Percentiles rank a stretch among this genome's conserved stretches.
These are phyloP conservation scores for Vitis vinifera DNA, from an alignment of 164 flowering plant species.

Conservation along the genomic window ASM3070453v1 NC_081812.1:1680001-1680500, in stretches of 20 bases:
- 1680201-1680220: neutral
- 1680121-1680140: too few relatives aligned
- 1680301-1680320: too few relatives aligned
- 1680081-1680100: too few relatives aligned
- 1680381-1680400: slow-evolving; percentile 44
- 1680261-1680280: slow-evolving; percentile 4
- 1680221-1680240: neutral
- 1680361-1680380: neutral
- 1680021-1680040: too few relatives aligned
- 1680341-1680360: slow-evolving; percentile 1
- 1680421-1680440: neutral
- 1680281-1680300: too few relatives aligned
- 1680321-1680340: too few relatives aligned
- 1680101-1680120: neutral
- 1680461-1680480: neutral
- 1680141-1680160: neutral
- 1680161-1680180: neutral
- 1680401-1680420: slow-evolving; percentile 24
- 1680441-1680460: neutral
- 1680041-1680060: too few relatives aligned
- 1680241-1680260: slow-evolving; percentile 3
- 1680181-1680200: slow-evolving; percentile 7
- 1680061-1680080: too few relatives aligned
- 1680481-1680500: neutral
- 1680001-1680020: too few relatives aligned